These are phyloP conservation scores for Staphylotrichum tortipilum DNA, from an alignment of 495 filamentous ascomycete genomes.

Conservation along the genomic window DNA sequence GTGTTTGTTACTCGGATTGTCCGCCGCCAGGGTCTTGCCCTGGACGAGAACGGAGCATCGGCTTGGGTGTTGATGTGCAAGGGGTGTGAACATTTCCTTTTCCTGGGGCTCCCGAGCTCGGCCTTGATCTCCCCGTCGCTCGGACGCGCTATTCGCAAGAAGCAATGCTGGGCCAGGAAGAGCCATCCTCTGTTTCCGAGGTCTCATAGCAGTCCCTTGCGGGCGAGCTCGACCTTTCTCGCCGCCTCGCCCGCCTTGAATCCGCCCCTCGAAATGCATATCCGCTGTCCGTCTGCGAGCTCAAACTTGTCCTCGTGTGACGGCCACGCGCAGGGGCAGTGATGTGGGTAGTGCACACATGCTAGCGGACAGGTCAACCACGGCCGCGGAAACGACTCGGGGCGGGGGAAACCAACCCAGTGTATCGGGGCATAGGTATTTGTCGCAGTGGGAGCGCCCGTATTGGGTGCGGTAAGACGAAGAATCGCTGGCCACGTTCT, in stretches of 20 bases:
- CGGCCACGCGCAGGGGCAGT: conserved; percentile 84
- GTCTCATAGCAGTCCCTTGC: conserved; percentile 71
- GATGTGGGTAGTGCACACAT: conserved; percentile 87
- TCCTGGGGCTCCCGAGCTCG: no score
- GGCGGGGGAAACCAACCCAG: conserved; percentile 44
- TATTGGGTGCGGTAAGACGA: conserved; percentile 67
- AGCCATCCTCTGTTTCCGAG: background rate
- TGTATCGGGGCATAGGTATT: conserved; percentile 87
- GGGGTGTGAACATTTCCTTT: no score
- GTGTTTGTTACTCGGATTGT: no score
- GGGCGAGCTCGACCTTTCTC: conserved; percentile 70
- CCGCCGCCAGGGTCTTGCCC: no score
- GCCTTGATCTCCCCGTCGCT: no score
- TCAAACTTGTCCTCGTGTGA: conserved; percentile 81
- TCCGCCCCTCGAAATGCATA: conserved; percentile 76
- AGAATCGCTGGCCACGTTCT: conserved; percentile 74
- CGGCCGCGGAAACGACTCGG: background rate
- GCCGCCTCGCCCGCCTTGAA: conserved; percentile 66
- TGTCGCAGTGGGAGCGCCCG: conserved; percentile 61
- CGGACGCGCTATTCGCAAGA: no score
- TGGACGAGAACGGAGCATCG: no score
- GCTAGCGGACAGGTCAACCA: conserved; percentile 30
- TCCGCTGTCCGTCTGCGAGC: conserved; percentile 66
- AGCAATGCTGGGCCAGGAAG: no score
- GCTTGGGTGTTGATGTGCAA: no score